Conservation (phyloP, 176 grass and related monocot genomes). For the Cenchrus americanus region DNA sequence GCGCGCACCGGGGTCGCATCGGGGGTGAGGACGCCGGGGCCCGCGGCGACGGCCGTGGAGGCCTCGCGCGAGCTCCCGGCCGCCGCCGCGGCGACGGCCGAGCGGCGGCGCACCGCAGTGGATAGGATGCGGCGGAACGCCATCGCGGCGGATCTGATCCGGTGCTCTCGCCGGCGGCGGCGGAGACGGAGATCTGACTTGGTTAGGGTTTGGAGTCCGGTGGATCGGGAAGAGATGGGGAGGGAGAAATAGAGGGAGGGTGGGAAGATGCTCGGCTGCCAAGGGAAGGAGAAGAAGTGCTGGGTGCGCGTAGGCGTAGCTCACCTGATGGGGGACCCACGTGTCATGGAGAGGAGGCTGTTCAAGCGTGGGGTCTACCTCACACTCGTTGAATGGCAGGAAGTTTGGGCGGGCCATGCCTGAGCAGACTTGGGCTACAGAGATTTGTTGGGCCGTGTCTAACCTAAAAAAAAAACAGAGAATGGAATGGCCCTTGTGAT, state of each 20-base stretch:
- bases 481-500: not conserved
- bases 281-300: conserved; percentile 20
- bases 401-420: not conserved
- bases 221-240: conserved; percentile 33
- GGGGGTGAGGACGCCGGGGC: conserved; percentile 49
- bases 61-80: conserved; percentile 59
- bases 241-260: conserved; percentile 40
- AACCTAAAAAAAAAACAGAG: not conserved
- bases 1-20: conserved; percentile 46
- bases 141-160: conserved; percentile 46
- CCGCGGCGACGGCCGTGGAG: conserved; percentile 63
- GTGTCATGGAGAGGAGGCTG: not conserved
- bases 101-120: conserved; percentile 43
- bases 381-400: not conserved
- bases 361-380: conserved; percentile 1
- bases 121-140: conserved; percentile 50
- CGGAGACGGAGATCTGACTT: conserved; percentile 46
- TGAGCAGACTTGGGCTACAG: not conserved
- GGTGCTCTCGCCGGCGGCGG: conserved; percentile 48
- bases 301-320: conserved; percentile 36
- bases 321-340: conserved; percentile 23
- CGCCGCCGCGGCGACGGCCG: conserved; percentile 20
- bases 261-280: conserved; percentile 25
- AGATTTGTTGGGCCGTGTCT: not conserved
- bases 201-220: conserved; percentile 46